These are phyloP conservation scores for Tuber microsphaerosporum DNA, from an alignment of 495 filamentous ascomycete species.

Conservation along the genomic window DNA sequence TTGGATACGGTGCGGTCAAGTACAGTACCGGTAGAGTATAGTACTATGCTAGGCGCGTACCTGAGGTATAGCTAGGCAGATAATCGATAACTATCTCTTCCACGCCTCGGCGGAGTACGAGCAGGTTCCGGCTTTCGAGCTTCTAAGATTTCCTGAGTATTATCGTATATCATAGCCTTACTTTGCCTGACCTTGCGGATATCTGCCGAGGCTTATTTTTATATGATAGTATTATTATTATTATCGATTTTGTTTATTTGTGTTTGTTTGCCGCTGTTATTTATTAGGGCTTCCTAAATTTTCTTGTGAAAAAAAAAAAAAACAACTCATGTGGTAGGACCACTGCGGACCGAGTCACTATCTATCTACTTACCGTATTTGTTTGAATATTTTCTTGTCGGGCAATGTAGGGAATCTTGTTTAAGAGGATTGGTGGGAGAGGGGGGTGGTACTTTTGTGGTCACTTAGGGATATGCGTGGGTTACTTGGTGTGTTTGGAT, in stretches of 20 bases:
- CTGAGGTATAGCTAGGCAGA: too few relatives aligned
- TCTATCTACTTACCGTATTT: not conserved
- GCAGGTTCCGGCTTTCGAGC: not conserved
- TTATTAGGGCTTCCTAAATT: not conserved
- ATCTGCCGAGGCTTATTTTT: not conserved
- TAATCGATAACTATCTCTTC: too few relatives aligned
- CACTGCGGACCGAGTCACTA: not conserved
- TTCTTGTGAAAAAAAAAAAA: not conserved
- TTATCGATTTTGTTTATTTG: not conserved
- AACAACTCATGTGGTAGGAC: not conserved
- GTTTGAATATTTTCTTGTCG: not conserved
- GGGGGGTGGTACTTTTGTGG: not conserved
- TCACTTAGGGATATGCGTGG: not conserved
- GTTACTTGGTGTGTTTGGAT: not conserved
- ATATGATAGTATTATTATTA: not conserved
- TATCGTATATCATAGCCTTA: not conserved
- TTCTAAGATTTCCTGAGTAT: not conserved
- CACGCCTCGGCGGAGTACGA: not conserved
- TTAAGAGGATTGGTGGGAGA: not conserved
- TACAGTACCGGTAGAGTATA: too few relatives aligned
- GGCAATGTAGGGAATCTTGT: not conserved
- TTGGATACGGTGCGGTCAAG: too few relatives aligned
- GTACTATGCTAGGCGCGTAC: too few relatives aligned
- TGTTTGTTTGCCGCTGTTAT: not conserved
- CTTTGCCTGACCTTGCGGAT: not conserved